A percentile compares a stretch with the other conserved stretches of the same genome.
phyloP scores from a whole-genome alignment of 2,329 filamentous ascomycete genomes.

The Aspergillus melleus region DNA sequence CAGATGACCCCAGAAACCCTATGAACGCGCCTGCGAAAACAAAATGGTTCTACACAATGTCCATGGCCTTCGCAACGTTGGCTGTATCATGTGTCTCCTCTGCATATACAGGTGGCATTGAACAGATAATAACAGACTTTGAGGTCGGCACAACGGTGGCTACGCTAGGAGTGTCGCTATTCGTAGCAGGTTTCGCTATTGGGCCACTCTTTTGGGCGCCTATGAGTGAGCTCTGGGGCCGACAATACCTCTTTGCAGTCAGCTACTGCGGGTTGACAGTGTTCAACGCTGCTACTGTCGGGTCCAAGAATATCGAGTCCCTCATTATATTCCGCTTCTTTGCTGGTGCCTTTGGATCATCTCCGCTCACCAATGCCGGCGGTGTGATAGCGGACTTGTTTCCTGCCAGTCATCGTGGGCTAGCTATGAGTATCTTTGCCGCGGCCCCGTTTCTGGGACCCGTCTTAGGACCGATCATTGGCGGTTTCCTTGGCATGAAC shows the following conservation, averaged over 20 bases:
- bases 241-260: conserved; percentile 21
- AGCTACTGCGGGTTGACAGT: conserved; percentile 45
- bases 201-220: conserved; percentile 39
- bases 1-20: conserved; percentile 16
- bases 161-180: conserved; percentile 19
- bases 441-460: conserved; percentile 66
- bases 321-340: conserved; percentile 67
- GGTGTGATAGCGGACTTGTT: conserved; percentile 62
- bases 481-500: conserved; percentile 62
- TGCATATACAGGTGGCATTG: conserved; percentile 13
- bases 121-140: conserved; percentile 12
- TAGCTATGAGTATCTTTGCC: conserved; percentile 63
- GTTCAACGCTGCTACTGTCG: conserved; percentile 61
- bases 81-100: conserved; percentile 14
- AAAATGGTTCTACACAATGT: conserved; percentile 13
- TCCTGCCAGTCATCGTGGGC: conserved; percentile 49
- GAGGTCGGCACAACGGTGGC: conserved; percentile 11
- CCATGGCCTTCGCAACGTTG: conserved; percentile 11
- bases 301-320: conserved; percentile 44
- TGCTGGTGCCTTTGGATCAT: conserved; percentile 59
- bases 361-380: conserved; percentile 59
- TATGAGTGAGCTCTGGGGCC: conserved; percentile 26
- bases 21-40: conserved; percentile 2
- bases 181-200: conserved; percentile 42
- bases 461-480: conserved; percentile 61